Base-by-base conservation (phyloP, 352 stramenopile species). In the Pythium monospermum region DNA sequence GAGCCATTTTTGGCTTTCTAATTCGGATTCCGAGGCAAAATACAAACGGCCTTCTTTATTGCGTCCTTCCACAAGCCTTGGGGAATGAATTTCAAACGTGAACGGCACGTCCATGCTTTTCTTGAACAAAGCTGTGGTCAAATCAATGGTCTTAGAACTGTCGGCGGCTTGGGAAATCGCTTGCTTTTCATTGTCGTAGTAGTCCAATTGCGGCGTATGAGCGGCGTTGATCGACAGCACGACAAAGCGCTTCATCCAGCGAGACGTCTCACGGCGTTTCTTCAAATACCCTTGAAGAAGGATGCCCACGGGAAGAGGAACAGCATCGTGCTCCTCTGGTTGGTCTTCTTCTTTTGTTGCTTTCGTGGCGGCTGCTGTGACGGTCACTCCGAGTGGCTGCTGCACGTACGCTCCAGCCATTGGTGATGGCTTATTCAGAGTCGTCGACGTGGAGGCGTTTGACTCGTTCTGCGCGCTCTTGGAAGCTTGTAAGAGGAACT, bases 1-100 rank as follows among this genome's bases (percentile, higher is more conserved):
- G 11, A 97, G 68, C 90, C 91, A 98, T 33, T 70, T 70, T 53
- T 98, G 87, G 21, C 95, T 83, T 51, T 96, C 84, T 31, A 94
- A 55, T 33, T 96, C 87, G 30, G 59, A 85, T 26, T 86, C 71
- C 0, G 85, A 81, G 0, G 85, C 77, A 40, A 96, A 96, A 50
- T 94, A 93, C 8, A 97, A 56, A 4, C 85, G 72, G 0, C 88
- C 88, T 68, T 96, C 87, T 33, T 85, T 83, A 59, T 97, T 97
- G 32, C 71, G 71, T 3, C 83, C 76, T 22, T 67, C 42, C 4
- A 96, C 65, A 13, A 97, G 69, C 56, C 91, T 66, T 6, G 85
- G 84, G n/a, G 85, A 96, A 61, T 96, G 85, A 30, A 97, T 68
- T 60, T 96, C 87, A 38, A 97, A 97, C 3, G 80, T 59, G 46